Evolutionary conservation across 2,329 filamentous ascomycete species (phyloP), one percentile per base, ranked within the genome.

Genomic region (Colletotrichum sp.): DNA sequence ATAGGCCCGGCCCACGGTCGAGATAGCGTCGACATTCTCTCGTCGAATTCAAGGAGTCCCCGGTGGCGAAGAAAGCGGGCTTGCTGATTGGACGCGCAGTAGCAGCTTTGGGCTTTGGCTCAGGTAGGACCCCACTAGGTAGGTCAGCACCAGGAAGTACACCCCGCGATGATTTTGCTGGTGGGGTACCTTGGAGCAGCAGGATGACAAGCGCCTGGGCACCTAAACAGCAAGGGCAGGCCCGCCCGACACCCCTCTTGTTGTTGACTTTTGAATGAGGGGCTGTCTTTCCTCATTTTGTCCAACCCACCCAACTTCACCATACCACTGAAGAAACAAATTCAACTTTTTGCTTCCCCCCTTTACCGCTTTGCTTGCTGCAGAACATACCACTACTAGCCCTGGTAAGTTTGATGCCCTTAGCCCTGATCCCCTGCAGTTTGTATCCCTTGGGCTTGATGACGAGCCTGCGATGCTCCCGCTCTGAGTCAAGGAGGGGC

Each of bases 181-280:
- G 65, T 30, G 12, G 34, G 59, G 28, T 74, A 76, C 74, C 68
- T 64, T 59, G 16, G 21, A 36, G 55, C 34, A 52, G n/a, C 52
- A 72, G 68, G 34, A 67, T 75, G 73, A 48, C 39, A 43, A 57
- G 64, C 68, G 65, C 70, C 74, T 69, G 74, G 59, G 74, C 65
- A 76, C 71, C 70, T 74, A 73, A 63, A 76, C 70, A 72, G 70
- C 70, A 76, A 74, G 74, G 74, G 74, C 74, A 64, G 70, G 74
- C 74, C 74, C 74, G 74, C 74, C 74, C 71, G 64, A 73, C 74
- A 73, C 74, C 74, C 74, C 74, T 73, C 74, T 69, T 76, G 74
- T 75, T 75, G 73, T 76, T 76, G 74, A 76, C 74, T 77, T 77
- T 68, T 77, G 75, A 76, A 75, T 77, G 76, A 77, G 76, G 76